phyloP scores from a whole-genome alignment of 306 rosid genomes.

The Gleditsia sinensis region DNA sequence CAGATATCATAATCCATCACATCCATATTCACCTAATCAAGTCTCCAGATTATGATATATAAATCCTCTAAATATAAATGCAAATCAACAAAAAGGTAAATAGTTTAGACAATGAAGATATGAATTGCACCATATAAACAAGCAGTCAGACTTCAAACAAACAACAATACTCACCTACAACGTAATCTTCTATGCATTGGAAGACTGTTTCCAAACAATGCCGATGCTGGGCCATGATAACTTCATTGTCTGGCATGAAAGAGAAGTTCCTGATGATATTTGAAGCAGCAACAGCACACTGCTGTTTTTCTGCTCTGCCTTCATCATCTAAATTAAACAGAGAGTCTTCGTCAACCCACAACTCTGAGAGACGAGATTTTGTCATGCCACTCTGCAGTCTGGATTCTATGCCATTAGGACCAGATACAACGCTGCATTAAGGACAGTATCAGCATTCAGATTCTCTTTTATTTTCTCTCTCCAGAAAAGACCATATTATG shows the following conservation, averaged over 20 bases:
- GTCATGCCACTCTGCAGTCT: constrained; percentile 46
- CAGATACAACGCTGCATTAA: constrained; percentile 58
- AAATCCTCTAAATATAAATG: constrained; percentile 1
- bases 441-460: constrained; percentile 40
- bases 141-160: constrained; percentile 12
- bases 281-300: constrained; percentile 92
- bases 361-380: constrained; percentile 66
- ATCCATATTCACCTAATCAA: constrained; percentile 9
- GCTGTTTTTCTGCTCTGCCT: constrained; percentile 90
- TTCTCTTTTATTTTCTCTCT: constrained; percentile 18
- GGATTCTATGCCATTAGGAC: constrained; percentile 59
- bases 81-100: constrained; percentile 1
- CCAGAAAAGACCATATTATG: constrained; percentile 14
- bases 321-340: constrained; percentile 89
- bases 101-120: constrained; percentile 1
- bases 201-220: constrained; percentile 91
- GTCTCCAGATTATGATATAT: background rate
- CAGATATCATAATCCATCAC: background rate
- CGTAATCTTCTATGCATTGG: constrained; percentile 85
- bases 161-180: constrained; percentile 54
- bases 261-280: constrained; percentile 93
- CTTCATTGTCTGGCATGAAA: constrained; percentile 98
- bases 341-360: constrained; percentile 92
- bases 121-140: background rate
- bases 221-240: constrained; percentile 90